These are phyloP conservation scores for Musa troglodytarum DNA, from an alignment of 176 grass and related monocot species.

Conservation along the genomic window DNA sequence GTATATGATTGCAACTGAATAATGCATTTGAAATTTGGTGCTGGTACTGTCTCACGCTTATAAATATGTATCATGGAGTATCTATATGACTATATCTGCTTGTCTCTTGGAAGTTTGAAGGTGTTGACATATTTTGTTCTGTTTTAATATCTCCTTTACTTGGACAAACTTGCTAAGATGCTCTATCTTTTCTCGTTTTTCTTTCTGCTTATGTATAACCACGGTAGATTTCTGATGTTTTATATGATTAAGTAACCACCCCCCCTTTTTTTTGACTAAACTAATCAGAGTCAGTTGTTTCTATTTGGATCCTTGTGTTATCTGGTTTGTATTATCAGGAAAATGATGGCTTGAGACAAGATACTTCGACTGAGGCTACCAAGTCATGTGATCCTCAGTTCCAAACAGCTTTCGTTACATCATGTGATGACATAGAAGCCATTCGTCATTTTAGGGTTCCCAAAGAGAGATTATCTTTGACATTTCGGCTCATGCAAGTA, in stretches of 20 bases:
- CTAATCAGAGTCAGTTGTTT: neutral
- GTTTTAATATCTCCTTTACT: too few species aligned
- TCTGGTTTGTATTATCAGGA: neutral
- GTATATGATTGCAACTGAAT: too few species aligned
- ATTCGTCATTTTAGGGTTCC: conserved; percentile 25
- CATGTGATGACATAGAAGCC: conserved; percentile 30
- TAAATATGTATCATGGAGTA: too few species aligned
- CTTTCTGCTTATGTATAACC: neutral
- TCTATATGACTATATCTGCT: too few species aligned
- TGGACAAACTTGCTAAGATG: too few species aligned
- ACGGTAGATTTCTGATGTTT: too few species aligned
- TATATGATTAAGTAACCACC: too few species aligned
- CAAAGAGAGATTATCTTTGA: conserved; percentile 34
- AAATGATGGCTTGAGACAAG: neutral
- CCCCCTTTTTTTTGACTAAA: too few species aligned
- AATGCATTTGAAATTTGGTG: too few species aligned
- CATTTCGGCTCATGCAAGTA: conserved; percentile 66
- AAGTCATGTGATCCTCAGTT: neutral
- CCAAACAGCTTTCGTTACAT: conserved; percentile 19
- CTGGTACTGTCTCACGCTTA: too few species aligned
- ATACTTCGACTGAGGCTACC: neutral
- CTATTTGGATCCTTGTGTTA: neutral
- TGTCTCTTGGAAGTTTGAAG: too few species aligned
- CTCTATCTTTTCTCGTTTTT: neutral
- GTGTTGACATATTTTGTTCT: too few species aligned